These are phyloP conservation scores for Marasmius oreades DNA, from an alignment of 1,284 basidiomycete genomes.

Conservation along the genomic window DNA sequence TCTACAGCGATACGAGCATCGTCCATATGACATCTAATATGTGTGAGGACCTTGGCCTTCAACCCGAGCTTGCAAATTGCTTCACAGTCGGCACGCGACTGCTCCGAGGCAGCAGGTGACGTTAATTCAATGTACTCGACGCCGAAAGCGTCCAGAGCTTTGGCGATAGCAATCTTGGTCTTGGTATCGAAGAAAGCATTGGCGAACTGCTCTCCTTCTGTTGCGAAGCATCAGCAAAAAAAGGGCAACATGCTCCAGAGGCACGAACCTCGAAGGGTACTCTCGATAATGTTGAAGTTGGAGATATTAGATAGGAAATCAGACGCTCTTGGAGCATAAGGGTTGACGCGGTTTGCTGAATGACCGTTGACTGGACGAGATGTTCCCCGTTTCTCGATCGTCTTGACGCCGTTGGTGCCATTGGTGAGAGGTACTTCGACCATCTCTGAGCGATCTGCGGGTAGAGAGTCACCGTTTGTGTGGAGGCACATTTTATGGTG, in stretches of 20 bases:
- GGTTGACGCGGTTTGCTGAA: conserved; percentile 53
- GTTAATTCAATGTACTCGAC: conserved; percentile 99
- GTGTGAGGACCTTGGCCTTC: conserved; percentile 96
- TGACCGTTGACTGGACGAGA: conserved; percentile 26
- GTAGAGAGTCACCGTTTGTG: conserved; percentile 46
- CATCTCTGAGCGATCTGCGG: conserved; percentile 56
- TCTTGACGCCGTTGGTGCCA: conserved; percentile 33
- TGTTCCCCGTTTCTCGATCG: conserved; percentile 41
- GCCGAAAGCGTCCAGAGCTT: conserved; percentile 94
- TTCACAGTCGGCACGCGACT: conserved; percentile 93
- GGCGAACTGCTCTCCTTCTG: conserved; percentile 99
- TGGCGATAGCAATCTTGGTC: conserved; percentile 99
- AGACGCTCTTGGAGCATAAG: conserved; percentile 84
- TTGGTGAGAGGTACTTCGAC: conserved; percentile 60
- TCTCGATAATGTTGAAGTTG: conserved; percentile 97
- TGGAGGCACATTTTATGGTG: conserved; percentile 59
- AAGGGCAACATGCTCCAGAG: conserved; percentile 3
- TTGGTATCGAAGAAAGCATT: conserved; percentile 99
- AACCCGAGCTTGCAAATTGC: conserved; percentile 99
- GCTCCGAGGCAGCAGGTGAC: conserved; percentile 96
- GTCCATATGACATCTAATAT: conserved; percentile 99
- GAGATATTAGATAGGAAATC: conserved; percentile 91
- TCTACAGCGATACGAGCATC: conserved; percentile 98
- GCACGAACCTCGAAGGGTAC: conserved; percentile 81
- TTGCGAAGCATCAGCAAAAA: conserved; percentile 1